Base-by-base conservation (phyloP, 2,329 filamentous ascomycete genomes). In the Pseudophaeomoniella oleicola region DNA sequence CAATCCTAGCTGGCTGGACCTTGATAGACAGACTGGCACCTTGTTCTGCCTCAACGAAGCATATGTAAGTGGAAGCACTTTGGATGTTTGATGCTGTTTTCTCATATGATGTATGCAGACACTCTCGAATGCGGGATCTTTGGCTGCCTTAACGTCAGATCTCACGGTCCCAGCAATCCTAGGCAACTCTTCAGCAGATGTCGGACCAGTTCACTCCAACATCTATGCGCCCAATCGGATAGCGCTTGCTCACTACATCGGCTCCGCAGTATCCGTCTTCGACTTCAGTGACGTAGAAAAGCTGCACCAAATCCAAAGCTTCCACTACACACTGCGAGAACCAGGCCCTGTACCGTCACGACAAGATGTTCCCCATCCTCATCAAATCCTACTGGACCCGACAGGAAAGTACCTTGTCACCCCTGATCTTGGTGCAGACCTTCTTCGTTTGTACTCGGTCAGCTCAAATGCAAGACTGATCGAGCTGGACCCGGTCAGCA, bases 351-450 rank as follows among this genome's bases (percentile, higher is more conserved):
- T 53, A 29, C 53, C 55, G 2, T 44, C 49, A 4, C 68, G 71
- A 36, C 73, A 81, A 54, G 61, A 70, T 30, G 60, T 64, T 4
- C 60, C 76, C 2, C 74, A 78, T 49, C 75, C 76, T 13, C 78
- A 82, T 54, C 59, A 78, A 49, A 67, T 71, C n/a, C 52, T 79
- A 36, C 50, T 78, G 19, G 78, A 83, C 50, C 78, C 78, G 4
- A 78, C 72, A 2, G 70, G 68, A 4, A 48, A 62, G n/a, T 83
- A 70, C 52, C 47, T 81, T 17, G 48, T 81, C 5, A 66, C 75
- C 5, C 76, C 78, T 1, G 79, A 83, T 46, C 63, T 86, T 4
- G 74, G 78, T 30, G 64, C 69, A 0, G 79, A 83, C 46, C 47
- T 72, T 4, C 54, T 82, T 34, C 73, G 71, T 43, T 56, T 72